These are phyloP conservation scores for Candida germanica DNA, from an alignment of 805 yeast genomes.

Conservation along the genomic window DNA sequence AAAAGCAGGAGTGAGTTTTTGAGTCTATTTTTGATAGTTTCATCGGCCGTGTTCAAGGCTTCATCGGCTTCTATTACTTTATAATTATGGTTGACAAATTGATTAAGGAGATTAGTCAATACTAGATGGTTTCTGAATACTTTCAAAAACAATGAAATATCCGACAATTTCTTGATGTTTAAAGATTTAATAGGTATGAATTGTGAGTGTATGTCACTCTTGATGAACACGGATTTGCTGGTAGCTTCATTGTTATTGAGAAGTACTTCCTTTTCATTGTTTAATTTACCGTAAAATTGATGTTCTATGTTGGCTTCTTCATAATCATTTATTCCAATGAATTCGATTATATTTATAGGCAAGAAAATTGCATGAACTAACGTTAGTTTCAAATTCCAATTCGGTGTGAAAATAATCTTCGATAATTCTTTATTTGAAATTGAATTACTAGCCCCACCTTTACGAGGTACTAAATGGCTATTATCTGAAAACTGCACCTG, in stretches of 20 bases:
- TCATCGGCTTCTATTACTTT: background rate
- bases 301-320: background rate
- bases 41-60: constrained; percentile 13
- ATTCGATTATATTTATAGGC: constrained; percentile 29
- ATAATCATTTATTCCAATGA: constrained; percentile 18
- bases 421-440: background rate
- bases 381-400: constrained; percentile 26
- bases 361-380: constrained; percentile 25
- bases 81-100: background rate
- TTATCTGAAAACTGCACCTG: constrained; percentile 18
- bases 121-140: constrained; percentile 30
- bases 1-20: constrained; percentile 34
- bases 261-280: constrained; percentile 12
- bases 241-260: constrained; percentile 2
- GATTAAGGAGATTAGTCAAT: constrained; percentile 19
- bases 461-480: constrained; percentile 2
- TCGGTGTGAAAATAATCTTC: background rate
- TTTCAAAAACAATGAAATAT: constrained; percentile 24
- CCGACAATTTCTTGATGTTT: constrained; percentile 21
- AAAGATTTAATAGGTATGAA: constrained; percentile 22
- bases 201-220: constrained; percentile 15
- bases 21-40: constrained; percentile 22
- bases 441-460: background rate
- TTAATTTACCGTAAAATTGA: constrained; percentile 9
- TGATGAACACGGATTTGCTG: background rate